Base-by-base conservation (phyloP, 2,329 filamentous ascomycete genomes). In the Truncatella angustata region DNA sequence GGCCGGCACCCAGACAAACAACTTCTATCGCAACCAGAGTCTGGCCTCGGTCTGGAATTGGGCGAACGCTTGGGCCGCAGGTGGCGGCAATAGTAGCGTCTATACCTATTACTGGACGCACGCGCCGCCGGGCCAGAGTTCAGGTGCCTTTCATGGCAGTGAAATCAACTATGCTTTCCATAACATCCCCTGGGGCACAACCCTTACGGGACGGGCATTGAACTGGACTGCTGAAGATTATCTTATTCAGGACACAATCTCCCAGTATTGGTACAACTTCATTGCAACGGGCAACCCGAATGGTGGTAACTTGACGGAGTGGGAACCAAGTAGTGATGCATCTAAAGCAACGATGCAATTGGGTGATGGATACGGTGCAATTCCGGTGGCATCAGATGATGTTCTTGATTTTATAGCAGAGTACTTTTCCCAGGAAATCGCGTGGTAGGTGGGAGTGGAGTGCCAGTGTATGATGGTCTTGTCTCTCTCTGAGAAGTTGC, bases 81-180 rank as follows among this genome's bases (percentile, higher is more conserved):
- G 59, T 5, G 62, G 61, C 21, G 60, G 57, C 6, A 59, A 53
- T 21, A 59, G 51, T 24, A 54, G 58, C n/a, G 56, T 66, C 32
- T 68, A 61, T 50, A 61, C 58, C 0, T 69, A 69, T 50, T 65
- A 57, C 52, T 69, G 60, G 57, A 61, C 59, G 4, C 63, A 63
- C 36, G 54, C 63, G 3, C 66, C 67, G 3, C 60, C 65, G 16
- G 49, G 48, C 9, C 57, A 62, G 46, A 49, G 54, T 20, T 35
- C 12, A 4, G 64, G 63, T 14, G 63, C 63, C 9, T 66, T 64
- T 50, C 65, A 67, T 45, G 63, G 62, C 24, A 57, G 58, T 7
- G 63, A 66, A 55, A 56, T 70, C 23, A 65, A 60, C 54, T 68
- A 68, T 23, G 60, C 60, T 9, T 61, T 70, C 35, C 63, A 65